A percentile compares a stretch with the other conserved stretches of the same genome.
These are phyloP conservation scores for Panaeolus papilionaceus DNA, from an alignment of 768 basidiomycete species.

Conservation along the genomic window DNA sequence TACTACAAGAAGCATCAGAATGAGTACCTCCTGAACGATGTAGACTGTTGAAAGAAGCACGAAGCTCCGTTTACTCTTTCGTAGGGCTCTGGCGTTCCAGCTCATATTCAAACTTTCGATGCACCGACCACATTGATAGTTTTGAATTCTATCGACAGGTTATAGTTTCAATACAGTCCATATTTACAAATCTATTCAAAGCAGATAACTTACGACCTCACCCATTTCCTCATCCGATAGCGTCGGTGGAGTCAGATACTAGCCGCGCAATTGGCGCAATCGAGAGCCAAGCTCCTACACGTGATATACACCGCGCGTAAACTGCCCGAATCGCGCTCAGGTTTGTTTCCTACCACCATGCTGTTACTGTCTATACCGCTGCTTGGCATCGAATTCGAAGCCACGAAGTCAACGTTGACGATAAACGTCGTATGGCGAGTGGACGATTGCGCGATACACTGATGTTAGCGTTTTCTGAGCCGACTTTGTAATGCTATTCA, in stretches of 20 bases:
- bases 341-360: conserved; percentile 7
- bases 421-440: not conserved
- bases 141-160: too few species aligned
- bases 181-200: too few species aligned
- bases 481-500: not conserved
- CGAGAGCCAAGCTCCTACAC: not conserved
- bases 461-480: not conserved
- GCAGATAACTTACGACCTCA: too few species aligned
- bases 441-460: conserved; percentile 3
- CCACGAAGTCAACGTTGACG: not conserved
- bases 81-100: too few species aligned
- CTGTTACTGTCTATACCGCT: not conserved
- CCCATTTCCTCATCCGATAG: too few species aligned
- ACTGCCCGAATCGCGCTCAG: not conserved
- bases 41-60: not conserved
- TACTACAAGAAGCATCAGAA: not conserved
- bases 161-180: too few species aligned
- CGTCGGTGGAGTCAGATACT: not conserved
- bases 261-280: not conserved
- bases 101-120: too few species aligned
- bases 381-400: conserved; percentile 14
- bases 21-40: not conserved
- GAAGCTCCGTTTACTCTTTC: not conserved
- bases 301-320: conserved; percentile 11
- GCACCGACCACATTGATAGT: too few species aligned